These are phyloP conservation scores for Pyrenula massariospora DNA, from an alignment of 495 filamentous ascomycete genomes.

Conservation along the genomic window DNA sequence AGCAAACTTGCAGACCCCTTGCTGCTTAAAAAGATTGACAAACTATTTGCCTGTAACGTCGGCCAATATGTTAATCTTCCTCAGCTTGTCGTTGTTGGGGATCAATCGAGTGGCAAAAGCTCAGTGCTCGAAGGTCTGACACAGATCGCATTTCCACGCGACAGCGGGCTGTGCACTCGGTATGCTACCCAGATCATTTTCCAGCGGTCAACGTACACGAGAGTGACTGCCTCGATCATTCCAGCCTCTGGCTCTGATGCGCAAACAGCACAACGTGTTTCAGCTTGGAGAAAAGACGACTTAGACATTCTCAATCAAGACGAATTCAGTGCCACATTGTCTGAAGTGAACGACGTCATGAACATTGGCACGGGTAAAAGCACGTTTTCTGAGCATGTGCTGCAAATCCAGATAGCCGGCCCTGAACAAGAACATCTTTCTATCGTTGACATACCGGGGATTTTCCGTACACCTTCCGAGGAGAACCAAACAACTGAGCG, in stretches of 20 bases:
- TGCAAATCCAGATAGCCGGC: slow-evolving; percentile 46
- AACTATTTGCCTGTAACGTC: slow-evolving; percentile 26
- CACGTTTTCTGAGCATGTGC: slow-evolving; percentile 44
- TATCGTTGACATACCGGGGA: slow-evolving; percentile 52
- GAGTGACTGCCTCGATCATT: slow-evolving; percentile 15
- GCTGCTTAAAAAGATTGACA: slow-evolving; percentile 30
- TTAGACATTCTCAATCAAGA: slow-evolving; percentile 5
- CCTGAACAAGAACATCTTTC: slow-evolving; percentile 46
- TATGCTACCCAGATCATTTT: slow-evolving; percentile 39
- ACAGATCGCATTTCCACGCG: slow-evolving; percentile 26
- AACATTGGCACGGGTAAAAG: slow-evolving; percentile 5
- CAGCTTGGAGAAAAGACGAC: slow-evolving; percentile 2
- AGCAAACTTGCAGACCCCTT: slow-evolving; percentile 21
- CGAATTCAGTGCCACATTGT: slow-evolving; percentile 15
- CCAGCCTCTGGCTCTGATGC: slow-evolving; percentile 11
- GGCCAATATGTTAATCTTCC: slow-evolving; percentile 25
- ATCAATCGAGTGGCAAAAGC: slow-evolving; percentile 32
- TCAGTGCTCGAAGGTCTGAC: slow-evolving; percentile 35
- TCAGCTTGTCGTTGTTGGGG: slow-evolving; percentile 31
- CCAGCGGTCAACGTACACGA: slow-evolving; percentile 16
- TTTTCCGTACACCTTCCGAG: slow-evolving; percentile 40
- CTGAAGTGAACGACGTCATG: slow-evolving; percentile 19
- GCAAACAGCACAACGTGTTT: slow-evolving; percentile 3
- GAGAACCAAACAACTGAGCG: slow-evolving; percentile 27
- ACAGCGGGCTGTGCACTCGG: slow-evolving; percentile 29